Base-by-base conservation (phyloP, 2,329 filamentous ascomycete genomes). In the Colletotrichum tofieldiae region DNA sequence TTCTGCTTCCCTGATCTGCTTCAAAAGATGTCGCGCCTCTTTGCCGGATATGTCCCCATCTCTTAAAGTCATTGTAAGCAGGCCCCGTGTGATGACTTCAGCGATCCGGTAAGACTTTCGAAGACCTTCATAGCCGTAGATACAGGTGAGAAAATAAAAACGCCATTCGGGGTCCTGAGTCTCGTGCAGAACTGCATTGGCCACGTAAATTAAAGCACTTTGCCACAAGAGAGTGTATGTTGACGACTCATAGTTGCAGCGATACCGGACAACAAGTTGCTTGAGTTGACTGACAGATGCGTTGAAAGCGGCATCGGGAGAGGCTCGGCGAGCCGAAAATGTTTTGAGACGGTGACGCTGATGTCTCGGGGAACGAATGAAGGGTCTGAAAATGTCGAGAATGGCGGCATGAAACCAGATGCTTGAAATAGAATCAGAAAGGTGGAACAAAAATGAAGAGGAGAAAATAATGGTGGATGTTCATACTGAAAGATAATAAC, bases 331-430 rank as follows among this genome's bases (percentile, higher is more conserved):
- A 3, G 77, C 77, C 1, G 79, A 73, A 65, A 84, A 84, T 1
- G 82, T 83, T 60, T 52, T 74, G 18, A 80, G 54, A 9, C 72
- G 67, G 5, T 58, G 51, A 9, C 60, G 73, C 37, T 75, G 43
- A 4, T 51, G 63, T 1, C 64, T 32, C 0, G 55, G 14, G 1
- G 65, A 61, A 5, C 61, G 59, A 1, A 77, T 60, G 49, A 80
- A 81, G 1, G 79, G 81, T 2, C 76, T 74, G n/a, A 83, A 80
- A 11, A 85, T 78, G 29, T 81, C 79, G 5, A 85, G 78, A 20
- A 85, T 76, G 14, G 78, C 79, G 11, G 78, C 77, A 49, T 85
- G 82, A 7, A 83, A 75, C 82, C 81, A 84, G n/a, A 84, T 80
- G 63, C 83, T 85, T 49, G n/a, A 11, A 20, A 35, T 18, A 18